Evolutionary conservation across 2,329 filamentous ascomycete species (phyloP).

Genomic region (Catunica adiposa): DNA sequence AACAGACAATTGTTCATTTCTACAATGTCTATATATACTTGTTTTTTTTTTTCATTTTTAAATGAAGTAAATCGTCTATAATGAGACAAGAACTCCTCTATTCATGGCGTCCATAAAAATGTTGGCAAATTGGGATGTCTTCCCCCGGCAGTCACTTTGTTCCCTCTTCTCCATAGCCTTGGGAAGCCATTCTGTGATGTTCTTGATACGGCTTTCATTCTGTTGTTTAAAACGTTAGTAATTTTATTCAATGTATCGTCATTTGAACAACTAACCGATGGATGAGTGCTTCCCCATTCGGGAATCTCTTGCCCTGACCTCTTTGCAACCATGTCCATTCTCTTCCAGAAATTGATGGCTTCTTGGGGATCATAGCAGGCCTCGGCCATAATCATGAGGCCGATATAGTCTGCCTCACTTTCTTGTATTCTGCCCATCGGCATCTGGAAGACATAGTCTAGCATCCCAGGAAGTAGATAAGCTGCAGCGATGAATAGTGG

Average conservation of each 20-base stretch:
- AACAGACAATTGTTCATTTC: background rate
- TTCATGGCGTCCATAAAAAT: constrained; percentile 32
- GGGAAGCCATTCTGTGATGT: constrained; percentile 47
- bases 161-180: constrained; percentile 37
- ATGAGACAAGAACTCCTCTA: constrained; percentile 8
- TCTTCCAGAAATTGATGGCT: constrained; percentile 48
- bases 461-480: constrained; percentile 30
- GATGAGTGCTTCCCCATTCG: constrained; percentile 63
- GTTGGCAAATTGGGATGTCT: constrained; percentile 34
- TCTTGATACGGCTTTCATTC: constrained; percentile 46
- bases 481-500: constrained; percentile 26
- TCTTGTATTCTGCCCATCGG: constrained; percentile 58
- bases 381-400: constrained; percentile 67
- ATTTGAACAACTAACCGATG: constrained; percentile 36
- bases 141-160: constrained; percentile 35
- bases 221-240: constrained; percentile 1
- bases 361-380: constrained; percentile 58
- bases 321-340: constrained; percentile 40
- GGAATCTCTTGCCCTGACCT: constrained; percentile 34
- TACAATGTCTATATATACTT: background rate
- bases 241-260: background rate
- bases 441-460: constrained; percentile 47
- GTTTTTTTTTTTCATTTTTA: background rate
- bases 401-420: constrained; percentile 66
- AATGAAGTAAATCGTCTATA: too few species aligned